Evolutionary conservation across 192 early-diverging fungal species (phyloP), one percentile per base, ranked within the genome.

Genomic region (Coemansia biformis): DNA sequence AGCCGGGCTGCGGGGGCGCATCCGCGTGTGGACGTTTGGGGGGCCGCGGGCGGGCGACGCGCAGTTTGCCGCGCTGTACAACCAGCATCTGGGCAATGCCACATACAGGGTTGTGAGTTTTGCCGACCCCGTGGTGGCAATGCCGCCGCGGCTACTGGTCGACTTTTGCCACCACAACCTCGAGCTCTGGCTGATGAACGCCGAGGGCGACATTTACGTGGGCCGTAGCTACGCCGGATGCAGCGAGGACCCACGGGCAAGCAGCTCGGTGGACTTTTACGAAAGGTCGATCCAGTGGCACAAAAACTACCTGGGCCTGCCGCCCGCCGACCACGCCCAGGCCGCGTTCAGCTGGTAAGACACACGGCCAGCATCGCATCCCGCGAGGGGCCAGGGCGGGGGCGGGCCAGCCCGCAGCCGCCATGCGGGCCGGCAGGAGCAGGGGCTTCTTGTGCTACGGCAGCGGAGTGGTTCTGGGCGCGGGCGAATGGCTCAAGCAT

Each of bases 11-110:
- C 41, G 31, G 4, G 13, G 30, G 17, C 37, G 67, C 0, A 24
- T 59, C 7, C 50, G 60, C 0, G 67, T 71, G 6, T 71, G 67
- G 67, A 71, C 67, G 4, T 71, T 71, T 48, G 67, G 67, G 4
- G 43, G 63, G 60, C 67, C 67, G 4, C 55, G 67, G 13, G 32
- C 63, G 0, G 67, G 67, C n/a, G 60, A 71, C 23, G 28, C 18
- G 12, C 51, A 59, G 48, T 71, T 71, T 40, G 46, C 67, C 26
- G 48, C 32, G 5, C 30, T 58, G 23, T 71, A 71, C 40, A 71
- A 71, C 39, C 46, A 40, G 4, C 43, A 46, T 18, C 31, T 71
- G 22, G 67, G 67, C 0, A 10, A 43, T 5, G 51, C 51, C 17
- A 71, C 67, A n/a, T 71, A 56, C 45, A 35, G 67, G 29, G 67